A percentile compares a stretch with the other conserved stretches of the same genome.
Evolutionary conservation across 257 asterid genomes (phyloP).

Genomic region (Datura wrightii): DNA sequence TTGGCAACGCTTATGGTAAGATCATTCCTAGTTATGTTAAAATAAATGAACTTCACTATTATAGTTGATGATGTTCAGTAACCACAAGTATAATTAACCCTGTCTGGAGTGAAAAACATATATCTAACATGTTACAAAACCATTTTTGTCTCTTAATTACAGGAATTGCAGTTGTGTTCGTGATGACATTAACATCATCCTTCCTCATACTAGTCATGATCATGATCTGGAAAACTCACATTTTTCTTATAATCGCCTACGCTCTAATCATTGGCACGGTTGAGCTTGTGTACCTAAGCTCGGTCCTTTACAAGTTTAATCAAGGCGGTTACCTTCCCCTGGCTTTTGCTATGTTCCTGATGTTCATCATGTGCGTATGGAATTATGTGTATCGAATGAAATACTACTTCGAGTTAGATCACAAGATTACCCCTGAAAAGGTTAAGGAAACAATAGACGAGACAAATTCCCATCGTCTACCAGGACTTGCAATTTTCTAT

Average conservation of each 20-base stretch:
- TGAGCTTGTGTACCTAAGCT: constrained; percentile 55
- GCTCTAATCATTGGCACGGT: constrained; percentile 42
- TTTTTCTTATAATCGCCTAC: constrained; percentile 42
- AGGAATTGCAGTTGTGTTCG: constrained; percentile 70
- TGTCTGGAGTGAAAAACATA: too few species aligned
- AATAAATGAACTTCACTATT: neutral
- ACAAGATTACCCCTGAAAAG: constrained; percentile 55
- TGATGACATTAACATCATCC: constrained; percentile 58
- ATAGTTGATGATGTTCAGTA: neutral
- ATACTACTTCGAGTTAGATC: constrained; percentile 52
- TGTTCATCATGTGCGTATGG: constrained; percentile 58
- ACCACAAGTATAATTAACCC: neutral
- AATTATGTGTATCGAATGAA: constrained; percentile 52
- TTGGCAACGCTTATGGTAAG: constrained; percentile 68
- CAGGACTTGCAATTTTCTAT: constrained; percentile 64
- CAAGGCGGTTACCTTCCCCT: constrained; percentile 65
- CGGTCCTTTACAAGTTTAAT: constrained; percentile 57
- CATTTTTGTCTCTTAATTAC: constrained; percentile 1
- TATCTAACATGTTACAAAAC: too few species aligned
- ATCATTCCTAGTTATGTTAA: too few species aligned
- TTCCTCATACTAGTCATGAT: constrained; percentile 56
- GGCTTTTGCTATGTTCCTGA: constrained; percentile 48
- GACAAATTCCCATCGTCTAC: constrained; percentile 41
- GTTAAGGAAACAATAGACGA: constrained; percentile 38
- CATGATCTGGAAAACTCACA: constrained; percentile 66